Conservation (phyloP, 306 rosid genomes). For the Carpinus viminea region DNA sequence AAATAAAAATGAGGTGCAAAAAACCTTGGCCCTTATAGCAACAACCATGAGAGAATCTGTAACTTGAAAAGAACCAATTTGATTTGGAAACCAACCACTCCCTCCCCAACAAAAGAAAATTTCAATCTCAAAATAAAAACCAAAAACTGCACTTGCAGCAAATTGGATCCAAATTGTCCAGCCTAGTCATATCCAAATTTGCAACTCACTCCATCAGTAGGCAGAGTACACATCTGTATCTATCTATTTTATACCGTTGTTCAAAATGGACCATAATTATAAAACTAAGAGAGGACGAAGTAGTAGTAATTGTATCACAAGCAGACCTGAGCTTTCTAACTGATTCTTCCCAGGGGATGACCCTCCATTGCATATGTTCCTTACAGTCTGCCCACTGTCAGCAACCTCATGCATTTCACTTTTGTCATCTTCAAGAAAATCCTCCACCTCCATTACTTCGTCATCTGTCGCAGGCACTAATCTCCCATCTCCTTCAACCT, state of each 20-base stretch:
- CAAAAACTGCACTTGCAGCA: neutral
- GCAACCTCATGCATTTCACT: constrained; percentile 61
- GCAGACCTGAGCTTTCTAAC: constrained; percentile 68
- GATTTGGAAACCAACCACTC: neutral
- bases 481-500: constrained; percentile 99
- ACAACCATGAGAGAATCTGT: neutral
- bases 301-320: constrained; percentile 26
- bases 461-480: constrained; percentile 98
- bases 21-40: neutral
- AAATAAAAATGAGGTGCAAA: neutral
- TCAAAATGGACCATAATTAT: constrained; percentile 4
- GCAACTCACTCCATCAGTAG: constrained; percentile 6
- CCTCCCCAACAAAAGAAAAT: neutral
- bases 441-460: constrained; percentile 91
- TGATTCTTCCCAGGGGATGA: constrained; percentile 64
- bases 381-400: constrained; percentile 53
- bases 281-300: constrained; percentile 8
- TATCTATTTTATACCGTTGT: constrained; percentile 7
- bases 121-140: neutral
- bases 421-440: constrained; percentile 70
- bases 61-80: neutral
- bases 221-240: constrained; percentile 11
- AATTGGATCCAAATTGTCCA: neutral
- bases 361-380: constrained; percentile 59
- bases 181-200: no score